These are phyloP conservation scores for Mucor piriformis DNA, from an alignment of 371 early-diverging fungal genomes.

Conservation along the genomic window DNA sequence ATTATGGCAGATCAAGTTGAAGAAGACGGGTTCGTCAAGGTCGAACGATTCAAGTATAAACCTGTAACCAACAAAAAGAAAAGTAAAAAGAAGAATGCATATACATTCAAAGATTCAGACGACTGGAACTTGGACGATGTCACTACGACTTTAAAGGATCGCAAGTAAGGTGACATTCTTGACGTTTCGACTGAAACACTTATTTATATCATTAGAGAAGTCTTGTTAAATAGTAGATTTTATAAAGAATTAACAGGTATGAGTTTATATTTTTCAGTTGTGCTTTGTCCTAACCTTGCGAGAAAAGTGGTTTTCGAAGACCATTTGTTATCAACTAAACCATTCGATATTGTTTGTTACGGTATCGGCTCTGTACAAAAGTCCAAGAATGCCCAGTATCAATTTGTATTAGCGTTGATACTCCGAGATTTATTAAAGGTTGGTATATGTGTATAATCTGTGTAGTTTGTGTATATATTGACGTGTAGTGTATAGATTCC, in stretches of 20 bases:
- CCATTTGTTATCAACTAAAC: conserved; percentile 21
- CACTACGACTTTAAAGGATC: conserved; percentile 22
- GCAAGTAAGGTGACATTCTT: no score
- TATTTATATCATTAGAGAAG: conserved; percentile 20
- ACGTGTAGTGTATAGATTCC: conserved; percentile 27
- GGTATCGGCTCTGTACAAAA: conserved; percentile 66
- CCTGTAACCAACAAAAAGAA: conserved; percentile 22
- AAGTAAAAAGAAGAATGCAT: conserved; percentile 26
- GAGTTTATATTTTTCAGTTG: no score
- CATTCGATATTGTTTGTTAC: conserved; percentile 61
- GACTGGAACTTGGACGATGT: conserved; percentile 41
- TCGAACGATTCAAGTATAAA: conserved; percentile 32
- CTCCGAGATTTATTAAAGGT: conserved; percentile 57
- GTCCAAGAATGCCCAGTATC: conserved; percentile 62
- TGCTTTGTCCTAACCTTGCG: no score
- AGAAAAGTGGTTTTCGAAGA: conserved; percentile 27
- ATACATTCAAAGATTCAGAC: conserved; percentile 33
- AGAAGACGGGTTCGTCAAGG: conserved; percentile 31
- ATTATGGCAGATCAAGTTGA: conserved; percentile 21
- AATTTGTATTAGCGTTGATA: conserved; percentile 56
- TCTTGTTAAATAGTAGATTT: conserved; percentile 33
- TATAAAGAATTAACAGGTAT: conserved; percentile 39
- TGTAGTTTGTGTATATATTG: background rate
- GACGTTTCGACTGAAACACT: no score
- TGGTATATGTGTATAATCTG: background rate